phyloP scores from a whole-genome alignment of 352 stramenopile genomes.

The Sclerospora graminicola region DNA sequence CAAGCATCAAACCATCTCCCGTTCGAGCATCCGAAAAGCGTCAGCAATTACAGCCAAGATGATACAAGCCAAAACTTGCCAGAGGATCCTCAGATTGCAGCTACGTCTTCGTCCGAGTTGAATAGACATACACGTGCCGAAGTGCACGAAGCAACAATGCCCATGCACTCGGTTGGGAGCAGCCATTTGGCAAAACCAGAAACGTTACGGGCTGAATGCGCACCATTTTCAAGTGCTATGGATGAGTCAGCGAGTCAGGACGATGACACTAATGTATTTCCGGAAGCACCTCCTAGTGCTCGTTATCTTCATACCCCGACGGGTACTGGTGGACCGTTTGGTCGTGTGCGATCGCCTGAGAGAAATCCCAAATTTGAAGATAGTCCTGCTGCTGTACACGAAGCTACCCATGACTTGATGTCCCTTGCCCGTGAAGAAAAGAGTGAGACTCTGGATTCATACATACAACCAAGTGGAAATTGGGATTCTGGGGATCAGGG shows the following conservation, averaged over 20 bases:
- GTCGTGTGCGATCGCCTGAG: constrained; percentile 16
- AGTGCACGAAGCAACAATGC: neutral
- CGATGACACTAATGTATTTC: constrained; percentile 13
- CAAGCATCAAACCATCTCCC: constrained; percentile 3
- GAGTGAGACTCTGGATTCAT: constrained; percentile 6
- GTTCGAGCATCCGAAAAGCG: constrained; percentile 2
- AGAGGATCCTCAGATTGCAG: constrained; percentile 1
- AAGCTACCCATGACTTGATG: constrained; percentile 1
- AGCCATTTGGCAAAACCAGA: constrained; percentile 3
- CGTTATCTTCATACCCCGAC: constrained; percentile 25
- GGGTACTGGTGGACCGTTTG: constrained; percentile 21
- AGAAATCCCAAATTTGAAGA: constrained; percentile 5
- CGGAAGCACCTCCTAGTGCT: constrained; percentile 15
- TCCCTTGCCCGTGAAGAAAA: constrained; percentile 5
- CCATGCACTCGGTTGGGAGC: constrained; percentile 1
- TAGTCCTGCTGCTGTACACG: constrained; percentile 5
- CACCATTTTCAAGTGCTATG: constrained; percentile 18
- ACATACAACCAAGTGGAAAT: constrained; percentile 11
- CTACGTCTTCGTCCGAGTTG: neutral
- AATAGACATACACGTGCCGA: neutral
- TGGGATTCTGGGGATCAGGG: constrained; percentile 10
- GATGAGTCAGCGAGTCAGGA: constrained; percentile 4
- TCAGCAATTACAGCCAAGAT: neutral
- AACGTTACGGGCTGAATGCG: constrained; percentile 6
- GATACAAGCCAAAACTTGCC: neutral